These are phyloP conservation scores for Sporothrix phasma DNA, from an alignment of 2,329 filamentous ascomycete species.

Conservation along the genomic window DNA sequence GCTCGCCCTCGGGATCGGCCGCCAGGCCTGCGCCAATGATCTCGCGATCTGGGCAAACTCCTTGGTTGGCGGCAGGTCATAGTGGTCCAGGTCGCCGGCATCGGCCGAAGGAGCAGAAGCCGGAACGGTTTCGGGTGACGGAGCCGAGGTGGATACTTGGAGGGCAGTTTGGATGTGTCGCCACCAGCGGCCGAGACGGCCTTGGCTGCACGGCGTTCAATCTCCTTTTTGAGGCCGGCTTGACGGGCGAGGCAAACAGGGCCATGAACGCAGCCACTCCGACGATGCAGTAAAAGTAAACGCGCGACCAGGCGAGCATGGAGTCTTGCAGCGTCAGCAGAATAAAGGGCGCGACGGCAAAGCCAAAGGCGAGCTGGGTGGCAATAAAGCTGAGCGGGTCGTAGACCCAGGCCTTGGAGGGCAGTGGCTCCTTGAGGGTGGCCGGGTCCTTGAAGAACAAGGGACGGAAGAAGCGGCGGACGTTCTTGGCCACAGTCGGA, in stretches of 20 bases:
- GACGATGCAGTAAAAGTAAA: constrained; percentile 79
- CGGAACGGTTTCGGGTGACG: background rate
- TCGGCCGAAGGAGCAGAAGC: background rate
- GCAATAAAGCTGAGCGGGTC: constrained; percentile 40
- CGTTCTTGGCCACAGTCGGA: constrained; percentile 89
- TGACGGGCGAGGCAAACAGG: constrained; percentile 74
- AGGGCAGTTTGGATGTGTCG: background rate
- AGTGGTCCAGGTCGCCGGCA: background rate
- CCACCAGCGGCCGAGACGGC: constrained; percentile 21
- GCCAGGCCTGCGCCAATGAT: constrained; percentile 49
- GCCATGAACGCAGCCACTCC: constrained; percentile 54
- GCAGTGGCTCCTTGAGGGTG: constrained; percentile 51
- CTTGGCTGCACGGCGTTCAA: constrained; percentile 47
- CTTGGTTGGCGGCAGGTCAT: constrained; percentile 14
- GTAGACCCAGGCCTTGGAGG: constrained; percentile 68
- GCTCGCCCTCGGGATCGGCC: constrained; percentile 62
- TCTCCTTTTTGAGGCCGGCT: constrained; percentile 45
- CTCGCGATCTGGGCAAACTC: constrained; percentile 7
- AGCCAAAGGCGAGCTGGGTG: constrained; percentile 48
- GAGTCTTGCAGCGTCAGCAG: constrained; percentile 64
- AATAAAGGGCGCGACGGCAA: constrained; percentile 75
- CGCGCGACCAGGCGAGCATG: constrained; percentile 66
- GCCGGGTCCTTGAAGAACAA: constrained; percentile 86
- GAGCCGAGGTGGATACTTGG: background rate
- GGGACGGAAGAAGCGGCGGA: constrained; percentile 78